A percentile compares a stretch with the other conserved stretches of the same genome.
Conservation (phyloP, 176 grass and related monocot species). For the Cenchrus fungigraminus region DNA sequence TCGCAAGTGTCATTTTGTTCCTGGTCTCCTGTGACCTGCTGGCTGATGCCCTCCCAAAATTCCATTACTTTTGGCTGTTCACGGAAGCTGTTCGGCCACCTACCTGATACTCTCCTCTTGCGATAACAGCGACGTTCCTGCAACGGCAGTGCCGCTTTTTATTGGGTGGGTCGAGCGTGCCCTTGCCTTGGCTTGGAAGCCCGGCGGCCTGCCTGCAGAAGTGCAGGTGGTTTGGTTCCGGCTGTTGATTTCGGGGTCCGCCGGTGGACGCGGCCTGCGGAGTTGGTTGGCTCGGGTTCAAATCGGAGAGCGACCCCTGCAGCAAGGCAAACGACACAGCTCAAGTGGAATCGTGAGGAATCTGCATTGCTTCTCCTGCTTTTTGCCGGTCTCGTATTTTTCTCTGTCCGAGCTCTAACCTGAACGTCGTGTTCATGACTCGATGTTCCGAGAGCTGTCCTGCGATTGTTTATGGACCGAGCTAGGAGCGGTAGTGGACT, state of each 20-base stretch:
- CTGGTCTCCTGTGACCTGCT: neutral
- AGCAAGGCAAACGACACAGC: slow-evolving; percentile 8
- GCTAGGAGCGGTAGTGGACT: neutral
- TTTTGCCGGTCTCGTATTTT: neutral
- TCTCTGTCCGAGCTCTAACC: neutral
- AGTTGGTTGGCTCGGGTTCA: slow-evolving; percentile 10
- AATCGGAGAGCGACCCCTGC: slow-evolving; percentile 41
- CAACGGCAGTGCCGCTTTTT: neutral
- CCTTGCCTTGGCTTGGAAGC: slow-evolving; percentile 6
- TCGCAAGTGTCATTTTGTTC: neutral
- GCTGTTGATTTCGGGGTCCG: neutral
- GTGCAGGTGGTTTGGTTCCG: slow-evolving; percentile 6
- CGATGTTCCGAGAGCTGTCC: neutral
- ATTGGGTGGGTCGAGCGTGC: neutral
- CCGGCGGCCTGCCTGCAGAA: neutral
- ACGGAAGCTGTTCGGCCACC: slow-evolving; percentile 21
- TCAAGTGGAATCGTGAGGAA: slow-evolving; percentile 37
- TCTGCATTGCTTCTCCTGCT: slow-evolving; percentile 9
- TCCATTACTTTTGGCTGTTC: neutral
- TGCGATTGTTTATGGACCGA: neutral
- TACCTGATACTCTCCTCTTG: slow-evolving; percentile 7
- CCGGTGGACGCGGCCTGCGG: neutral
- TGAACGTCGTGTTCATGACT: neutral
- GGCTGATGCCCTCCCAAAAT: neutral
- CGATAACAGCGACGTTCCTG: slow-evolving; percentile 21